Evolutionary conservation across 768 basidiomycete species (phyloP), one percentile per base, ranked within the genome.

Genomic region (Tricholoma sp.): DNA sequence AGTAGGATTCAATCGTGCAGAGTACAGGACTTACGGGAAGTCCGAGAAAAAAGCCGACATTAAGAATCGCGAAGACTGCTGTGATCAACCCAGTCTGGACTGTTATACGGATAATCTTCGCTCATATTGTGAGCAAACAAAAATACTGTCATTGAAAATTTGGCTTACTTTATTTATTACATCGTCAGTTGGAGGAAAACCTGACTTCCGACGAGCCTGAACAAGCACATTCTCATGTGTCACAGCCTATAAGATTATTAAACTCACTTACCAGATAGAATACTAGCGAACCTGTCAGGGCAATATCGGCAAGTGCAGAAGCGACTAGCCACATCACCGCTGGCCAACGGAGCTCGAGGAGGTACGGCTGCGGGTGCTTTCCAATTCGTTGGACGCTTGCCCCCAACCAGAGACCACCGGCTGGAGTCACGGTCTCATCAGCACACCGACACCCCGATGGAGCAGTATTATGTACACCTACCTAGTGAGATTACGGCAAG

Each of bases 241-340:
- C 57, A 33, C 39, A 58, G 15, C 57, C 53, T 33, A 57, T 18
- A 17, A 60, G 15, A 36, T 36, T 53, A 55, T 56, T 8, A 58
- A 36, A 56, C 4, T 29, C n/a, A 32, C 68, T 12, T 53, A 77
- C 76, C 63, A 80, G 57, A 17, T 69, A 70, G 20, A 71, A 59
- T 4, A 74, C 70, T 31, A 79, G 66, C 1, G 73, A 72, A 33
- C 64, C 58, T 0, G 77, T 78, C 32, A 79, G 78, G 49, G 74
- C 55, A 0, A 78, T 59, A 59, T 80, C 77, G 1, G 74, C 72
- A 6, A 74, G 60, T 11, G 69, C 72, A 3, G 77, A 76, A 11
- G 77, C 58, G 6, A 78, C 60, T 57, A 80, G 73, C 79, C 77
- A 80, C 31, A 75, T 51, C 1, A 79, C 65, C 6, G 76, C 77